Percentiles rank a stretch among this genome's conserved stretches.
Conservation (phyloP, 2,329 filamentous ascomycete genomes). For the Ophiocordyceps sinensis region DNA sequence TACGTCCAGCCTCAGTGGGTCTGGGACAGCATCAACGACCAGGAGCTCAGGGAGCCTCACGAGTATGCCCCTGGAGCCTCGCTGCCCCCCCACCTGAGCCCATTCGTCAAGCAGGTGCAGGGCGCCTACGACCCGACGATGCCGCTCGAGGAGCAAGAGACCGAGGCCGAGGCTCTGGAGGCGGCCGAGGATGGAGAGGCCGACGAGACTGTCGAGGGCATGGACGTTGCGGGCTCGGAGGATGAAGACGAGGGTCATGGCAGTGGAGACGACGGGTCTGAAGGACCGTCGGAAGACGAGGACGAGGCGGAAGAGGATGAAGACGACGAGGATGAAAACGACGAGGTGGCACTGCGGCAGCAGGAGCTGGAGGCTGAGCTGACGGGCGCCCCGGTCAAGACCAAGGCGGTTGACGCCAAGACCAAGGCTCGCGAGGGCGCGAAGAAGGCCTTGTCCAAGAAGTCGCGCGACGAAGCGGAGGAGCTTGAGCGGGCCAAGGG, state of each 20-base stretch:
- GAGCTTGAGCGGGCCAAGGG: constrained; percentile 88
- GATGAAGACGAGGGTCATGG: constrained; percentile 31
- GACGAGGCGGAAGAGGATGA: constrained; percentile 23
- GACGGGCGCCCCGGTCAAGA: constrained; percentile 47
- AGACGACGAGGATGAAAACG: constrained; percentile 24
- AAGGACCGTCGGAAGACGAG: constrained; percentile 13
- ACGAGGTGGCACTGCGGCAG: constrained; percentile 62
- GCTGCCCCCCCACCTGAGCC: constrained; percentile 86
- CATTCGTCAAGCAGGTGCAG: constrained; percentile 78
- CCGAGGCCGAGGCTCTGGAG: constrained; percentile 68
- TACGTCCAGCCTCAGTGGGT: constrained; percentile 98
- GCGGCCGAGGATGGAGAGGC: constrained; percentile 37
- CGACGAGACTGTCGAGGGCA: constrained; percentile 60
- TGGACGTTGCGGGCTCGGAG: constrained; percentile 38
- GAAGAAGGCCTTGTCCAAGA: constrained; percentile 53
- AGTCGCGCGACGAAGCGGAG: constrained; percentile 64
- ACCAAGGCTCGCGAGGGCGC: constrained; percentile 54
- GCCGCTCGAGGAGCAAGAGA: constrained; percentile 74
- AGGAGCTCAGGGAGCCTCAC: constrained; percentile 73
- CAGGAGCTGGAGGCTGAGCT: constrained; percentile 88
- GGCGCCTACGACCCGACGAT: constrained; percentile 86
- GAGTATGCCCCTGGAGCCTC: constrained; percentile 81
- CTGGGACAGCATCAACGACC: constrained; percentile 92
- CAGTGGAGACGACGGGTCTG: constrained; percentile 23
- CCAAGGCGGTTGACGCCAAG: constrained; percentile 31